phyloP scores from a whole-genome alignment of 2,329 filamentous ascomycete species.

The Aspergillus niger region DNA sequence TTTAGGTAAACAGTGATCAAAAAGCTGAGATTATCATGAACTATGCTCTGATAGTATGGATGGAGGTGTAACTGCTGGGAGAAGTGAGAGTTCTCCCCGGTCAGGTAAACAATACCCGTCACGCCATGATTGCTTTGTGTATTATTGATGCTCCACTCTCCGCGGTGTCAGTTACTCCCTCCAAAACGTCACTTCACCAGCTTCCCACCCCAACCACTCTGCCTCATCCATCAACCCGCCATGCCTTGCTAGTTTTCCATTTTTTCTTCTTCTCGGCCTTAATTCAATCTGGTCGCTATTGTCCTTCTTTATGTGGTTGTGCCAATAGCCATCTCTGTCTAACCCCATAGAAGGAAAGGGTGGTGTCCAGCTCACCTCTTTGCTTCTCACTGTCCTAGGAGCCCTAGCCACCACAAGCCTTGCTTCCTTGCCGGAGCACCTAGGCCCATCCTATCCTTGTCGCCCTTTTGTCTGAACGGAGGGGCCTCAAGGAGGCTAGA shows the following conservation, averaged over 20 bases:
- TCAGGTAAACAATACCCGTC: not conserved
- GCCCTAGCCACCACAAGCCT: not conserved
- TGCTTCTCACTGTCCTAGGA: not conserved
- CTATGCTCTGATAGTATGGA: no score
- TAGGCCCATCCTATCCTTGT: not conserved
- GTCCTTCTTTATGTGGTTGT: not conserved
- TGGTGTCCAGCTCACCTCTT: conserved; percentile 4
- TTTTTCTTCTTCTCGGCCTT: not conserved
- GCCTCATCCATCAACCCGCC: not conserved
- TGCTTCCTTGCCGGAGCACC: not conserved
- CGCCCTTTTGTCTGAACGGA: not conserved
- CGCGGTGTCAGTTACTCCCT: not conserved
- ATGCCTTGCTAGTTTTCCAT: not conserved
- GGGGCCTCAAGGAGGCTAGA: not conserved
- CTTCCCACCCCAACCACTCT: not conserved
- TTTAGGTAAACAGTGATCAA: no score
- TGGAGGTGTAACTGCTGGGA: no score
- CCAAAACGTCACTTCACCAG: not conserved
- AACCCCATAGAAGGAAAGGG: not conserved
- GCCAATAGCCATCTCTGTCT: not conserved
- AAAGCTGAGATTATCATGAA: no score
- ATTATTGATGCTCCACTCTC: not conserved
- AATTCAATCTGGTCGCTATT: not conserved
- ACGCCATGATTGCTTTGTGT: not conserved
- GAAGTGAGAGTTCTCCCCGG: no score